These are phyloP conservation scores for Tetrahymena borealis DNA, from an alignment of 73 alveolate species.

Conservation along the genomic window DNA sequence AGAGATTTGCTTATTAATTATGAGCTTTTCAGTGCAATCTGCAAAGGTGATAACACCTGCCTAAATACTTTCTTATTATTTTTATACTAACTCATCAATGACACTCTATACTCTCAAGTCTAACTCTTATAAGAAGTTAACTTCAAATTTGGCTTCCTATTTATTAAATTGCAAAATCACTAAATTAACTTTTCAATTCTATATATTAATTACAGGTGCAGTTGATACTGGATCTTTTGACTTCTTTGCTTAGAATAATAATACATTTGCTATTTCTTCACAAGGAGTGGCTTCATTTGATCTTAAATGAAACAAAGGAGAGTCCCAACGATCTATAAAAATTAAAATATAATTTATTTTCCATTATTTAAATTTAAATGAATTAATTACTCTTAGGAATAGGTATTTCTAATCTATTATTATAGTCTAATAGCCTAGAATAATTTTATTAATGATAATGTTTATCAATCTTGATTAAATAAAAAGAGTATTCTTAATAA, in stretches of 20 bases:
- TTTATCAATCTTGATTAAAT: conserved; percentile 39
- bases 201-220: background rate
- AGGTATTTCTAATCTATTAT: conserved; percentile 88
- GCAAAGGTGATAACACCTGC: background rate
- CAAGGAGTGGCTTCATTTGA: conserved; percentile 75
- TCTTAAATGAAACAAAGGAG: conserved; percentile 74
- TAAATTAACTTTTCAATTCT: background rate
- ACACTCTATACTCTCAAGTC: background rate
- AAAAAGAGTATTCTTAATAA: background rate
- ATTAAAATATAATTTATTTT: background rate
- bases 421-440: conserved; percentile 66
- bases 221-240: conserved; percentile 94
- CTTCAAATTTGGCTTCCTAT: background rate
- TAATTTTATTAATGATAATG: conserved; percentile 22
- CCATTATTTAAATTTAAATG: background rate
- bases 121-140: background rate
- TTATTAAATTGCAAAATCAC: background rate
- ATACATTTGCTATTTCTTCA: conserved; percentile 72
- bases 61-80: background rate
- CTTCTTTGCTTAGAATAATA: conserved; percentile 66
- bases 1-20: background rate
- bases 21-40: background rate
- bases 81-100: background rate
- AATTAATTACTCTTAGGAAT: background rate
- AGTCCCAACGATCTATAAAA: conserved; percentile 92